Evolutionary conservation across 495 filamentous ascomycete genomes (phyloP).

Genomic region (Aspergillus biplanus): DNA sequence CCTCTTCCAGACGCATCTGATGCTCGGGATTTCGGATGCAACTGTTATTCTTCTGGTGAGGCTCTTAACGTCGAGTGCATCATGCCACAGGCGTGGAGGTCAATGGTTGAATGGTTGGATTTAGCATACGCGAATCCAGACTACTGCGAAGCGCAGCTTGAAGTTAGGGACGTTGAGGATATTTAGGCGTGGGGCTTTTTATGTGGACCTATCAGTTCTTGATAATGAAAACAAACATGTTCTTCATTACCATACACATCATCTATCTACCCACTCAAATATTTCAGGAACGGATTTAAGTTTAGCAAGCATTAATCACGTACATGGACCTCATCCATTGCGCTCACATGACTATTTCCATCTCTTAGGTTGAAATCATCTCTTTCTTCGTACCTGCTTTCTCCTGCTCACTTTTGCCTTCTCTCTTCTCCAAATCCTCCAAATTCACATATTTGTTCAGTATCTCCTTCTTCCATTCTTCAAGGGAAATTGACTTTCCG

Average conservation of each 20-base stretch:
- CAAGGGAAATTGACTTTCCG: slow-evolving; percentile 37
- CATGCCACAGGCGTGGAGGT: slow-evolving; percentile 38
- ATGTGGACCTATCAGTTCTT: too few relatives aligned
- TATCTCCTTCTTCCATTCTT: slow-evolving; percentile 42
- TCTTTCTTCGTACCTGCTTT: background rate
- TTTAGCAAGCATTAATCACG: too few relatives aligned
- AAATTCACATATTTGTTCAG: slow-evolving; percentile 29
- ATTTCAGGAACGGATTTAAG: too few relatives aligned
- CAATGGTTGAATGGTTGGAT: slow-evolving; percentile 49
- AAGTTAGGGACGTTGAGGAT: slow-evolving; percentile 4
- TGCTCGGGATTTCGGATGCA: slow-evolving; percentile 42
- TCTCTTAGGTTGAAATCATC: background rate
- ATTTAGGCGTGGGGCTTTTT: background rate
- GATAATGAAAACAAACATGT: too few relatives aligned
- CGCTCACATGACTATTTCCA: too few relatives aligned
- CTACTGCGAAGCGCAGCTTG: slow-evolving; percentile 32
- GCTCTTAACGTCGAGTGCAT: slow-evolving; percentile 43
- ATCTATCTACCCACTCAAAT: too few relatives aligned
- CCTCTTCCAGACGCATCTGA: slow-evolving; percentile 43
- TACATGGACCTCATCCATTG: too few relatives aligned
- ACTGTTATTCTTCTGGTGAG: slow-evolving; percentile 53
- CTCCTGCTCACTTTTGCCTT: background rate
- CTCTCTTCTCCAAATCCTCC: background rate
- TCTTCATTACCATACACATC: too few relatives aligned
- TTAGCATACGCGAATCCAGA: slow-evolving; percentile 35